Base-by-base conservation (phyloP, 352 stramenopile genomes). In the Pythium volutum region DNA sequence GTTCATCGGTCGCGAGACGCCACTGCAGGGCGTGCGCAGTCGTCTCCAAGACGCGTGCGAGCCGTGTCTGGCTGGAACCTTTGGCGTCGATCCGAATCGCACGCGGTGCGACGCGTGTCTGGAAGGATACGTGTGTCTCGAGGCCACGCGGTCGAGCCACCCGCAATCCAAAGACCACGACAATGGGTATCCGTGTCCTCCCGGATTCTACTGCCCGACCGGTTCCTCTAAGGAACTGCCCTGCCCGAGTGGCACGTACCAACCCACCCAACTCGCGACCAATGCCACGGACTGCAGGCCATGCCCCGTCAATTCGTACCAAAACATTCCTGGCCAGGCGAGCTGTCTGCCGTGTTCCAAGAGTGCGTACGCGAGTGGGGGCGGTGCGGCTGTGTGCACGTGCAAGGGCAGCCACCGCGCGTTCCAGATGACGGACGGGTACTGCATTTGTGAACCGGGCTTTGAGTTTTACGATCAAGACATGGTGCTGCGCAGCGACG, bases 391-490 rank as follows among this genome's bases (percentile, higher is more conserved):
- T 0, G 73, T 79, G 43, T 98, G 91, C 61, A 83, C 75, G 4
- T 98, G 92, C 42, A 70, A 88, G 25, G 92, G 91, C 6, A 88
- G 76, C 27, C 89, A 97, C 64, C 86, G 92, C 9, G 88, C 88
- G 5, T 97, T 97, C 56, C 88, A 98, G 61, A 88, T 92, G 74
- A 89, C 76, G 0, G 87, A 97, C 38, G 91, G 92, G 2, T 94
- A 91, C 55, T 98, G 92, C 55, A 93, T 97, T 22, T 98, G 92
- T 43, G 76, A 94, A 54, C 88, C 92, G 14, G 87, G 88, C 9
- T 97, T 90, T 64, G 89, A 97, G 55, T 97, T 95, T 52, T 97
- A 96, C 56, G 91, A 97, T 54, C 70, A 84, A 51, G 81, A 95
- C 25, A 72, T 96, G 52, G 74, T 97, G 3, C 67, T 91, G 11